Base-by-base conservation (phyloP, 78 protist genomes). In the Dictyostelium discoideum region DNA sequence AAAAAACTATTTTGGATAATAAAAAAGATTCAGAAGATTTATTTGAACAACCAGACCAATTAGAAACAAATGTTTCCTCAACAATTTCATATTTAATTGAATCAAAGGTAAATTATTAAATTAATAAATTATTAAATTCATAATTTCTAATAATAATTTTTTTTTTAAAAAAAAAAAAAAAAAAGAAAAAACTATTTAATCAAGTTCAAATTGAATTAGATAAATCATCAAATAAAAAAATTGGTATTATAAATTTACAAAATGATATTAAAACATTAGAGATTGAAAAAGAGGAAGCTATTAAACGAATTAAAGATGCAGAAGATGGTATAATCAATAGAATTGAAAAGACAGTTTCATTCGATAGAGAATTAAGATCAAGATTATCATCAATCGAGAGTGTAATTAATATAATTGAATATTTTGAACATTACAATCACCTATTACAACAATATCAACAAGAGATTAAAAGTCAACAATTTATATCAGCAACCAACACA, bases 161-260 rank as follows among this genome's bases (percentile, higher is more conserved):
- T 32, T 32, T 32, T 32, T n/a, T n/a, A n/a, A n/a, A n/a, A n/a
- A n/a, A 32, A 32, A 32, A 32, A 32, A 32, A 32, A 32, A 32
- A 32, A 32, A 32, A 32, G 94, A 89, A 89, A 81, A 29, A 79
- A 20, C 32, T 89, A 69, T 76, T 46, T 72, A 81, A 57, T 22
- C 83, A 74, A 48, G 87, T 89, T 18, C 42, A 89, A 40, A 89
- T 22, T 22, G 94, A 89, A 69, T 65, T 89, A 1, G 87, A 89
- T 5, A 79, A 81, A 42, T 81, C 94, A 81, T 42, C 86, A 48
- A 46, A n/a, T 40, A 82, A 82, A 57, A 82, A 57, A 22, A 54
- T 44, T 13, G 82, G 69, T 67, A 79, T 89, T 32, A 67, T 89
- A 3, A 29, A 63, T 16, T 32, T 89, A 42, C 81, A 81, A 69